Evolutionary conservation across 805 yeast species (phyloP).

Genomic region (Candida sphagnicola): DNA sequence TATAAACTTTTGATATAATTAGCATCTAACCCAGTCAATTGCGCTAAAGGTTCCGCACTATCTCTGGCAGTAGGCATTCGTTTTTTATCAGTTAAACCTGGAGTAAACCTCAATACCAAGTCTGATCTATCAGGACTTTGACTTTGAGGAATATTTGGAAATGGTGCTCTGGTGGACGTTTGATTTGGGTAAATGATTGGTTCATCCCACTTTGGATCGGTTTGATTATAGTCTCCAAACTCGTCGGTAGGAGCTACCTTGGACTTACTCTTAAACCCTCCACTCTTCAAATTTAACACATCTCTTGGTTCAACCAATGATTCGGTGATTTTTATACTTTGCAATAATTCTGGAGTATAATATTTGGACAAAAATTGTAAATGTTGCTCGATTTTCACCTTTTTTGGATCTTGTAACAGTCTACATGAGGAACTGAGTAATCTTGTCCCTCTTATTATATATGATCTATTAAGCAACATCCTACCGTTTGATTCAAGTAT

Average conservation of each 20-base stretch:
- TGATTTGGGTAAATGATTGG: conserved; percentile 49
- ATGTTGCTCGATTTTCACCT: conserved; percentile 31
- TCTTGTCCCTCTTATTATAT: conserved; percentile 5
- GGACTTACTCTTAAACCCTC: conserved; percentile 27
- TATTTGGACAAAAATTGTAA: conserved; percentile 61
- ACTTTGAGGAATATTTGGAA: conserved; percentile 54
- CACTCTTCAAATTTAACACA: conserved; percentile 37
- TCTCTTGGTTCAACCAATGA: conserved; percentile 64
- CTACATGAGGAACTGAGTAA: conserved; percentile 5
- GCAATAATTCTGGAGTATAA: conserved; percentile 77
- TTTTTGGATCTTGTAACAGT: conserved; percentile 2
- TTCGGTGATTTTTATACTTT: conserved; percentile 80
- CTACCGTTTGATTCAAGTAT: too few species aligned
- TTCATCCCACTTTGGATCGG: conserved; percentile 76
- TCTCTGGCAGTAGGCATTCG: conserved; percentile 16
- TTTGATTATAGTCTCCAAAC: conserved; percentile 63
- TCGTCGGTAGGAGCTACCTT: conserved; percentile 64
- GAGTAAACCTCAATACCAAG: conserved; percentile 32
- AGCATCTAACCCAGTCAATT: conserved; percentile 64
- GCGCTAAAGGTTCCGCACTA: conserved; percentile 52
- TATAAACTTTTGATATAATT: conserved; percentile 56
- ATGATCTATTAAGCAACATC: not conserved
- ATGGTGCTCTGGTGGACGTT: conserved; percentile 47
- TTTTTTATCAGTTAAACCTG: conserved; percentile 11
- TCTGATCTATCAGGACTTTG: conserved; percentile 49